Evolutionary conservation across 805 yeast genomes (phyloP).

Genomic region (Zygosaccharomyces gambellarensis): DNA sequence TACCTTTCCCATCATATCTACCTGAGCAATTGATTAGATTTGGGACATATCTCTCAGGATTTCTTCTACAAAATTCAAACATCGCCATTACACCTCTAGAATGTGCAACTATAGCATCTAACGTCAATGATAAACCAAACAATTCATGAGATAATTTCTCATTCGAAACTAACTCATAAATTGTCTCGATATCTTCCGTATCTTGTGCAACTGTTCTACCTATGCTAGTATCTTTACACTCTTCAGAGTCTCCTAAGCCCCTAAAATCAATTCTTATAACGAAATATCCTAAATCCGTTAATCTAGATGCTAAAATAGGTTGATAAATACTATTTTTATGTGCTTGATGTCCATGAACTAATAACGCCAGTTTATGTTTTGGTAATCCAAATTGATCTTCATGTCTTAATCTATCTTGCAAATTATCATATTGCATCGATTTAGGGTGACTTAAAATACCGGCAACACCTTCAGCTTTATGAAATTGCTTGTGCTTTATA

Average conservation of each 20-base stretch:
- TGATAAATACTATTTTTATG: constrained; percentile 79
- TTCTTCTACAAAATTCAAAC: constrained; percentile 59
- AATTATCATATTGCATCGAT: constrained; percentile 20
- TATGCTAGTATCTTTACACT: constrained; percentile 16
- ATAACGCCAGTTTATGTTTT: constrained; percentile 48
- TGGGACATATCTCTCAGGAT: constrained; percentile 43
- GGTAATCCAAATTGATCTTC: constrained; percentile 25
- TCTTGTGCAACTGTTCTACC: constrained; percentile 66
- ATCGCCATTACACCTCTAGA: constrained; percentile 76
- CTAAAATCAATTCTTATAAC: constrained; percentile 80
- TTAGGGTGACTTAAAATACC: constrained; percentile 37
- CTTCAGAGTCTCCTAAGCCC: constrained; percentile 75
- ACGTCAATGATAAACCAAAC: constrained; percentile 40
- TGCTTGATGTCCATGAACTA: constrained; percentile 83
- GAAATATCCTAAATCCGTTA: constrained; percentile 60
- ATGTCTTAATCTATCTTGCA: constrained; percentile 16
- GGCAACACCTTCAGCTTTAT: constrained; percentile 33
- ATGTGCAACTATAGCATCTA: constrained; percentile 65
- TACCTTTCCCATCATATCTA: constrained; percentile 52
- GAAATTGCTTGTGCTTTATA: constrained; percentile 21
- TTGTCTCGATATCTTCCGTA: constrained; percentile 56
- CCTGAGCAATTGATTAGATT: constrained; percentile 68
- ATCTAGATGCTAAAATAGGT: constrained; percentile 50
- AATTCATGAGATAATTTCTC: constrained; percentile 25
- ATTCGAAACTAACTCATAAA: constrained; percentile 35